These are phyloP conservation scores for Auricularia heimuer DNA, from an alignment of 768 basidiomycete genomes.

Conservation along the genomic window DNA sequence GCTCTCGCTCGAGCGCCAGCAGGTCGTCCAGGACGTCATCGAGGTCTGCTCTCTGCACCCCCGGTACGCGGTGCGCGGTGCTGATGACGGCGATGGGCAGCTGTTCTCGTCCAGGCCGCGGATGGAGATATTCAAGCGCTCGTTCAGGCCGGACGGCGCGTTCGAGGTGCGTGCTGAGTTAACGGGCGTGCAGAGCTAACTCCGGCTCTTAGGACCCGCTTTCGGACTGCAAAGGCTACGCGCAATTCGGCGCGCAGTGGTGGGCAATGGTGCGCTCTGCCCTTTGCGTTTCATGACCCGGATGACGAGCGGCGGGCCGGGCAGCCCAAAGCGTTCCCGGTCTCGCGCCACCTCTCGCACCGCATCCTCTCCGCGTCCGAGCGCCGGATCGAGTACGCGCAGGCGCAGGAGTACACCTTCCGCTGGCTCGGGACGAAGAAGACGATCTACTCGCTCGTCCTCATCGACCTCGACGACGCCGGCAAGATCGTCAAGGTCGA, in stretches of 20 bases:
- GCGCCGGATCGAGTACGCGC: slow-evolving; percentile 49
- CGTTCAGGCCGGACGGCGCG: slow-evolving; percentile 13
- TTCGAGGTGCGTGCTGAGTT: slow-evolving; percentile 11
- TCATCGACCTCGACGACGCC: slow-evolving; percentile 55
- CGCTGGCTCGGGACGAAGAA: slow-evolving; percentile 42
- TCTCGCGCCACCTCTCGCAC: slow-evolving; percentile 38
- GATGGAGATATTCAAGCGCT: slow-evolving; percentile 13
- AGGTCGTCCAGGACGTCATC: slow-evolving; percentile 13
- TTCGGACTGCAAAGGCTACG: slow-evolving; percentile 37
- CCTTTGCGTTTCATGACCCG: neutral
- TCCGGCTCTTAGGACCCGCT: slow-evolving; percentile 35
- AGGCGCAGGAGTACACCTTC: slow-evolving; percentile 53
- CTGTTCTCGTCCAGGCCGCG: slow-evolving; percentile 14
- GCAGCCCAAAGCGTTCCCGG: slow-evolving; percentile 46
- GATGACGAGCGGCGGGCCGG: neutral
- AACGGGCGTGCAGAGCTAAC: neutral
- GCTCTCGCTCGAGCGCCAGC: slow-evolving; percentile 9
- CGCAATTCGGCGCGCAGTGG: slow-evolving; percentile 48
- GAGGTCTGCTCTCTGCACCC: slow-evolving; percentile 7
- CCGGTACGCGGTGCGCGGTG: neutral
- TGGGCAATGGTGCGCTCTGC: slow-evolving; percentile 36
- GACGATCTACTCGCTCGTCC: slow-evolving; percentile 47
- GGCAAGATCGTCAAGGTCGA: slow-evolving; percentile 49
- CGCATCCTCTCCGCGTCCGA: slow-evolving; percentile 52
- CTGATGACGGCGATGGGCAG: neutral